phyloP scores from a whole-genome alignment of 2,329 filamentous ascomycete genomes.

The Colletotrichum coccodes region DNA sequence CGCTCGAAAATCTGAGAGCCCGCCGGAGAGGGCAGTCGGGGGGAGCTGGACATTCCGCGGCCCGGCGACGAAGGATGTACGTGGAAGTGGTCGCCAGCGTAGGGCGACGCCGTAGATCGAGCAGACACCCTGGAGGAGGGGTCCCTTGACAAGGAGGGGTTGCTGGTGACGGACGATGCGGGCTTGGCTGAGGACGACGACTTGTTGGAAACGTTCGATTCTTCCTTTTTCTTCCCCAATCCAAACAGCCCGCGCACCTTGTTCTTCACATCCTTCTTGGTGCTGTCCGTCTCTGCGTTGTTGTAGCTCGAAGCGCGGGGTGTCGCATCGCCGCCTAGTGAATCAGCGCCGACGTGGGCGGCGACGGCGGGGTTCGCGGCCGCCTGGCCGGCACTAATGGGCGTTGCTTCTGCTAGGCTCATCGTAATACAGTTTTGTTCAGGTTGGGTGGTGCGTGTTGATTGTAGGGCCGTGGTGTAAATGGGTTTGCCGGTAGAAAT shows the following conservation, averaged over 20 bases:
- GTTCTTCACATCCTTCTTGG: slow-evolving; percentile 62
- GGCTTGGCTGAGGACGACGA: slow-evolving; percentile 31
- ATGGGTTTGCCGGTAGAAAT: slow-evolving; percentile 8
- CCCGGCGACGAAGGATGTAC: slow-evolving; percentile 71
- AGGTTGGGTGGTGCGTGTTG: background rate
- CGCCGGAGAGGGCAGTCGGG: slow-evolving; percentile 81
- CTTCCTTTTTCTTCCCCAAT: slow-evolving; percentile 71
- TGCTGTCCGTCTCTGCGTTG: slow-evolving; percentile 45
- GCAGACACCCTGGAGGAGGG: slow-evolving; percentile 50
- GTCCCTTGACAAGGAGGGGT: slow-evolving; percentile 40
- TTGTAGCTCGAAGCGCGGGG: slow-evolving; percentile 42
- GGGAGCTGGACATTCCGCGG: slow-evolving; percentile 75
- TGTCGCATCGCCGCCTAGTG: slow-evolving; percentile 44
- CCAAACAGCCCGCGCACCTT: slow-evolving; percentile 70
- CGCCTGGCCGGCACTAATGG: slow-evolving; percentile 40
- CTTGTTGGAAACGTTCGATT: slow-evolving; percentile 47
- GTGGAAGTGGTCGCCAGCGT: slow-evolving; percentile 53
- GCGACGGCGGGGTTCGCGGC: slow-evolving; percentile 38
- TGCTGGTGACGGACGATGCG: slow-evolving; percentile 40
- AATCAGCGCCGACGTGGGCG: slow-evolving; percentile 39
- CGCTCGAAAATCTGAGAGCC: slow-evolving; percentile 90
- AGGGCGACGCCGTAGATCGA: slow-evolving; percentile 53
- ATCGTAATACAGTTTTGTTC: slow-evolving; percentile 34
- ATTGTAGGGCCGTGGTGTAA: background rate
- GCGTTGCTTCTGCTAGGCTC: slow-evolving; percentile 39